Conservation (phyloP, 1,284 basidiomycete genomes). For the Marasmius tenuissimus region DNA sequence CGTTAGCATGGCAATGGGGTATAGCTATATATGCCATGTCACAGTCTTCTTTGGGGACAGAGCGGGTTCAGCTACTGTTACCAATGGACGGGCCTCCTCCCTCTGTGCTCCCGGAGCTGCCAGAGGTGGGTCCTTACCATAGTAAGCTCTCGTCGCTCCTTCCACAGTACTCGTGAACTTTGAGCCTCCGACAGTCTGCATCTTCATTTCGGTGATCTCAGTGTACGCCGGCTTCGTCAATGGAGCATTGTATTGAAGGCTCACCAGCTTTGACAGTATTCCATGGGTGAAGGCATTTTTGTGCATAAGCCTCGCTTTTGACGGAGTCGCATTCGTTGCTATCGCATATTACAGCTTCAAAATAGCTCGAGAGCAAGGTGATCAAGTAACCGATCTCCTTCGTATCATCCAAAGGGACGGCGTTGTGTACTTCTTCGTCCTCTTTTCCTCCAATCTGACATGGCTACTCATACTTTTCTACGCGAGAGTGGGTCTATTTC, state of each 20-base stretch:
- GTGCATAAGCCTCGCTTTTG: conserved; percentile 19
- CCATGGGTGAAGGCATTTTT: conserved; percentile 17
- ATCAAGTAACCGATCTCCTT: conserved; percentile 3
- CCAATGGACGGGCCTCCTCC: not conserved
- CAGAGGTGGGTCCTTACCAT: conserved; percentile 13
- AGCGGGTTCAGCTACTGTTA: conserved; percentile 9
- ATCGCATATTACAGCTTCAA: conserved; percentile 4
- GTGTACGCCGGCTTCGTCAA: conserved; percentile 8
- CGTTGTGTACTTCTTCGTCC: conserved; percentile 21
- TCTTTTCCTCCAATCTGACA: conserved; percentile 21
- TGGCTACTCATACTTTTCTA: conserved; percentile 20
- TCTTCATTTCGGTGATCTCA: conserved; percentile 12
- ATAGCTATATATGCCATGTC: conserved; percentile 16
- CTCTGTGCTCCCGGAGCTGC: conserved; percentile 7
- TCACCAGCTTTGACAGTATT: too few species aligned
- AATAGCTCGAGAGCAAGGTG: not conserved
- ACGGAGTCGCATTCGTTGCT: conserved; percentile 17
- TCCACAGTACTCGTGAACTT: not conserved
- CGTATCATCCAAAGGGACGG: conserved; percentile 19
- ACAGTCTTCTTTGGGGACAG: conserved; percentile 11
- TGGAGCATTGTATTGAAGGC: too few species aligned
- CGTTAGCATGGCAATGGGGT: conserved; percentile 12
- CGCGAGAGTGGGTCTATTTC: conserved; percentile 14
- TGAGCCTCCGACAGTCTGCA: not conserved
- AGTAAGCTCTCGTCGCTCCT: not conserved